Base-by-base conservation (phyloP, 257 asterid genomes). In the Haberlea rhodopensis region DNA sequence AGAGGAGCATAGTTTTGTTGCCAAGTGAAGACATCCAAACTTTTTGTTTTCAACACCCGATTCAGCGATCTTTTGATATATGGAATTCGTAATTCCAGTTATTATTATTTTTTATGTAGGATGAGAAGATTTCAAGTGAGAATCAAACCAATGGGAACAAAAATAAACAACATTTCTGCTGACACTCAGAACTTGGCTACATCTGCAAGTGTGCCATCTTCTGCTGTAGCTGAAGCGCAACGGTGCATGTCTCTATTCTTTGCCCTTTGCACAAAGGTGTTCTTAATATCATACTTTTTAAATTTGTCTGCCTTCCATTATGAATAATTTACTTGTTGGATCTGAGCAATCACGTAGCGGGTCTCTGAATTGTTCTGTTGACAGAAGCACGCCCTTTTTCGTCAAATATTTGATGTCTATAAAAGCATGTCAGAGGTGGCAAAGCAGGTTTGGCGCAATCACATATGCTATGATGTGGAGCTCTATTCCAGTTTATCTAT, bases 241-340 rank as follows among this genome's bases (percentile, higher is more conserved):
- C 89, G 94, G 46, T 79, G 87, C 85, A 80, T 86, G 91, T 85
- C 97, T 20, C 85, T 94, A 25, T 94, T 87, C 79, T 94, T 94
- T 65, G 99, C 99, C 11, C 79, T 94, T 67, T 94, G 99, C 72
- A 94, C 99, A 65, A 94, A 94, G 99, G 99, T 94, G 66, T 43
- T 45, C 53, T 57, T 52, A 16, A 32, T 65, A 34, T n/a, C 22
- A 16, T 32, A 18, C 37, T 68, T 37, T 40, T 13, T 23, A 27
- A 37, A 59, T 57, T 25, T 57, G 53, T 45, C 68, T 74, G 49
- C 55, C 67, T 52, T 71, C 52, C 37, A 15, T 24, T 26, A 52
- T 62, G 73, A 57, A 56, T 64, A 55, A 23, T 65, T 65, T 9
- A 20, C 58, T 21, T n/a, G 53, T 75, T 19, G 11, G 27, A 55